Conservation (phyloP, 2,329 filamentous ascomycete genomes). For the Cladosporium oxysporum region DNA sequence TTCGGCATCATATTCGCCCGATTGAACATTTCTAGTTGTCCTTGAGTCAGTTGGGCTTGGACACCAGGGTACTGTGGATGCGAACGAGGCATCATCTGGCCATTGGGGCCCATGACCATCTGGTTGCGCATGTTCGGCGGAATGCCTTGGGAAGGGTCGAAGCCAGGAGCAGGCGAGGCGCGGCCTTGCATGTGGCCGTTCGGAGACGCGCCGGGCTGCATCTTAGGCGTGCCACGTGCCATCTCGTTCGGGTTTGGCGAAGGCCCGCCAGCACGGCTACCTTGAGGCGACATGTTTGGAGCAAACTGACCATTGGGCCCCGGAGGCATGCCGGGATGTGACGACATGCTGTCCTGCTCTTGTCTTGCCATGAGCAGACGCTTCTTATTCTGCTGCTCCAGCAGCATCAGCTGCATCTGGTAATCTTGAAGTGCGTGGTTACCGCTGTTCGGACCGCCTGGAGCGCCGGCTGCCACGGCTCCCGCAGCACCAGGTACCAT, state of each 20-base stretch:
- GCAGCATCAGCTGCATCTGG: constrained; percentile 84
- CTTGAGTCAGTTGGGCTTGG: constrained; percentile 50
- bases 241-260: constrained; percentile 79
- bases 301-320: constrained; percentile 48
- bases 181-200: constrained; percentile 67
- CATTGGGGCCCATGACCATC: constrained; percentile 54
- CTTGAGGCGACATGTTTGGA: constrained; percentile 66
- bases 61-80: constrained; percentile 57
- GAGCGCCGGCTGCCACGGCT: constrained; percentile 21
- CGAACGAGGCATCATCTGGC: constrained; percentile 64
- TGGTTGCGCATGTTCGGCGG: constrained; percentile 31
- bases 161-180: constrained; percentile 62
- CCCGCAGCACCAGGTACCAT: constrained; percentile 33
- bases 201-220: constrained; percentile 69
- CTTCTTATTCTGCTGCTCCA: constrained; percentile 88
- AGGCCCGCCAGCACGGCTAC: constrained; percentile 62
- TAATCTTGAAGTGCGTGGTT: constrained; percentile 85
- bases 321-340: constrained; percentile 45
- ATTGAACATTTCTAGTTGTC: constrained; percentile 47
- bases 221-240: constrained; percentile 74
- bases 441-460: constrained; percentile 54
- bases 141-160: constrained; percentile 32
- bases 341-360: constrained; percentile 69
- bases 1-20: constrained; percentile 32
- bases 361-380: constrained; percentile 79